These are phyloP conservation scores for Kwoniella bestiolae DNA, from an alignment of 768 basidiomycete genomes.

Conservation along the genomic window DNA sequence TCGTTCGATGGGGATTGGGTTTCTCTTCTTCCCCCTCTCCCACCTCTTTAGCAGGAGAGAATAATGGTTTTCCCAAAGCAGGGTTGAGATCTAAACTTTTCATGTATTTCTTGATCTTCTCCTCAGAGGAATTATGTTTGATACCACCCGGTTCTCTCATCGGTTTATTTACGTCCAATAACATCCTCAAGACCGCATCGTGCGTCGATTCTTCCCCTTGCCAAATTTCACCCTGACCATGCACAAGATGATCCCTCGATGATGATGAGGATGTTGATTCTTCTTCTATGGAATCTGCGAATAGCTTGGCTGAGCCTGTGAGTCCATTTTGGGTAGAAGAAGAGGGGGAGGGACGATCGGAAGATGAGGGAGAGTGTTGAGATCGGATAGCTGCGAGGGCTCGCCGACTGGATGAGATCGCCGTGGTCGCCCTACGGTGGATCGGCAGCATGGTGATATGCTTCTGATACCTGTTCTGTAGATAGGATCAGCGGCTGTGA, in stretches of 20 bases:
- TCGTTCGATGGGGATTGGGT: constrained; percentile 40
- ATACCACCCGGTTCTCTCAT: constrained; percentile 62
- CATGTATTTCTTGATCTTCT: constrained; percentile 46
- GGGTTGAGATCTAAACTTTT: constrained; percentile 59
- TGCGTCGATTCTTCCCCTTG: constrained; percentile 73
- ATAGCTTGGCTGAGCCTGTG: constrained; percentile 63
- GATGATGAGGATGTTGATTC: constrained; percentile 22
- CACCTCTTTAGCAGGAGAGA: background rate
- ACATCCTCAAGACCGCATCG: constrained; percentile 78
- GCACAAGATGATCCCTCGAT: constrained; percentile 52
- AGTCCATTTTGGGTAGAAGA: background rate
- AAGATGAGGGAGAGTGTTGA: background rate
- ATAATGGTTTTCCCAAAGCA: constrained; percentile 41
- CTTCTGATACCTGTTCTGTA: no score
- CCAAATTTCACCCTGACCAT: constrained; percentile 70
- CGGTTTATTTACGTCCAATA: constrained; percentile 73
- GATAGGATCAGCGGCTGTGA: no score
- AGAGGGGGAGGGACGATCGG: background rate
- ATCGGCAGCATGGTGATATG: constrained; percentile 7
- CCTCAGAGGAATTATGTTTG: constrained; percentile 40
- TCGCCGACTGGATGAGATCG: background rate
- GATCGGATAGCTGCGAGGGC: background rate
- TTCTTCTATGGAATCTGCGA: constrained; percentile 66
- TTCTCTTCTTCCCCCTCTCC: constrained; percentile 9
- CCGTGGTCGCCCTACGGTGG: background rate